Evolutionary conservation across 169 alveolate species (phyloP).

Genomic region (Ichthyophthirius multifiliis): DNA sequence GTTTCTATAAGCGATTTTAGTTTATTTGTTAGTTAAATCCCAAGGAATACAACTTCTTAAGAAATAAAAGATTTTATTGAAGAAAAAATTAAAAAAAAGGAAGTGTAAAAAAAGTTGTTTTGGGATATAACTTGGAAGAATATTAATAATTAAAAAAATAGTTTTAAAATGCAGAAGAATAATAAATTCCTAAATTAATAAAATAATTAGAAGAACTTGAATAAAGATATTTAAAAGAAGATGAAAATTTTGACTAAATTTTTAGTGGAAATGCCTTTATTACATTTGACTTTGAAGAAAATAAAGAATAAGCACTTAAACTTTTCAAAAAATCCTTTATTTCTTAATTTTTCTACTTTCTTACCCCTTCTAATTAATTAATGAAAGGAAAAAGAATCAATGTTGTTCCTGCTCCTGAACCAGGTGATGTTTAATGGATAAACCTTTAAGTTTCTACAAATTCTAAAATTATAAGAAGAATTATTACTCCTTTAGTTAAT

Average conservation of each 20-base stretch:
- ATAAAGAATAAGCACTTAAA: background rate
- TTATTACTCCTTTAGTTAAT: background rate
- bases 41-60: background rate
- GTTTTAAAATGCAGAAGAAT: background rate
- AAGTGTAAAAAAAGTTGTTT: background rate
- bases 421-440: conserved; percentile 34
- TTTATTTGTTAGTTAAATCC: conserved; percentile 3
- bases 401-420: conserved; percentile 23
- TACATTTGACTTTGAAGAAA: conserved; percentile 5
- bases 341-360: too few relatives aligned
- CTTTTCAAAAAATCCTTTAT: too few relatives aligned
- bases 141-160: conserved; percentile 1
- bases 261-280: conserved; percentile 35
- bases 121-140: background rate
- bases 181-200: background rate
- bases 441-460: conserved; percentile 11
- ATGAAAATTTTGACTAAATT: background rate
- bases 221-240: background rate
- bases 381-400: background rate
- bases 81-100: background rate
- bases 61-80: conserved; percentile 16
- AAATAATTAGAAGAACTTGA: conserved; percentile 1
- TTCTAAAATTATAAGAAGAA: background rate
- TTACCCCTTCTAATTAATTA: background rate
- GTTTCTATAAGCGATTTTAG: conserved; percentile 18